phyloP scores from a whole-genome alignment of 2,329 filamentous ascomycete genomes.

The Ramularia endophylla region DNA sequence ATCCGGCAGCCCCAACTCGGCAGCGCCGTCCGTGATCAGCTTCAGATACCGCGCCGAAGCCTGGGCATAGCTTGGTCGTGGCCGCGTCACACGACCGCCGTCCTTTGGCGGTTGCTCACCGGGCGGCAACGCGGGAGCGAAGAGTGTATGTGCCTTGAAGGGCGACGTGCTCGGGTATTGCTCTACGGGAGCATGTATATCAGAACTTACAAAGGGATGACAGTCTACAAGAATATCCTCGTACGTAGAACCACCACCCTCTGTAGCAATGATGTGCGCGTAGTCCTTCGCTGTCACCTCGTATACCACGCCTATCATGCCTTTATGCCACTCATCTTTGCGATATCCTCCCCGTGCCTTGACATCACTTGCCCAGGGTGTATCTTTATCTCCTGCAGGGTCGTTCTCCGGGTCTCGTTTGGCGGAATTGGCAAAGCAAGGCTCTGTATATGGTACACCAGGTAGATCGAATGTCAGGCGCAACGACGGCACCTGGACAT shows the following conservation, averaged over 20 bases:
- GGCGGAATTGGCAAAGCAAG: slow-evolving; percentile 82
- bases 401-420: slow-evolving; percentile 45
- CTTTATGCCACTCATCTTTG: slow-evolving; percentile 66
- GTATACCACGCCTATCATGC: slow-evolving; percentile 89
- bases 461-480: slow-evolving; percentile 78
- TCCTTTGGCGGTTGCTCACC: slow-evolving; percentile 28
- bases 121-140: slow-evolving; percentile 50
- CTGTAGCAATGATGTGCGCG: slow-evolving; percentile 78
- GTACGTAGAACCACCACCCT: slow-evolving; percentile 83
- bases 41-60: slow-evolving; percentile 78
- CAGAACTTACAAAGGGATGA: slow-evolving; percentile 56
- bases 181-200: slow-evolving; percentile 53
- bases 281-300: slow-evolving; percentile 83
- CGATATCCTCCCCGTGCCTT: slow-evolving; percentile 40
- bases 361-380: slow-evolving; percentile 23
- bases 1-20: slow-evolving; percentile 70
- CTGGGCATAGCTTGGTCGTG: slow-evolving; percentile 68
- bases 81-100: slow-evolving; percentile 48
- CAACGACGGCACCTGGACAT: slow-evolving; percentile 74
- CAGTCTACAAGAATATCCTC: slow-evolving; percentile 76
- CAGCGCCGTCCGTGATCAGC: slow-evolving; percentile 70
- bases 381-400: slow-evolving; percentile 4
- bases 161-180: slow-evolving; percentile 55
- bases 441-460: slow-evolving; percentile 79
- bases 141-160: slow-evolving; percentile 82